Percentiles rank a stretch among this genome's conserved stretches.
These are phyloP conservation scores for Persicaria maculosa DNA, from an alignment of 148 eudicot species.

Conservation along the genomic window DNA sequence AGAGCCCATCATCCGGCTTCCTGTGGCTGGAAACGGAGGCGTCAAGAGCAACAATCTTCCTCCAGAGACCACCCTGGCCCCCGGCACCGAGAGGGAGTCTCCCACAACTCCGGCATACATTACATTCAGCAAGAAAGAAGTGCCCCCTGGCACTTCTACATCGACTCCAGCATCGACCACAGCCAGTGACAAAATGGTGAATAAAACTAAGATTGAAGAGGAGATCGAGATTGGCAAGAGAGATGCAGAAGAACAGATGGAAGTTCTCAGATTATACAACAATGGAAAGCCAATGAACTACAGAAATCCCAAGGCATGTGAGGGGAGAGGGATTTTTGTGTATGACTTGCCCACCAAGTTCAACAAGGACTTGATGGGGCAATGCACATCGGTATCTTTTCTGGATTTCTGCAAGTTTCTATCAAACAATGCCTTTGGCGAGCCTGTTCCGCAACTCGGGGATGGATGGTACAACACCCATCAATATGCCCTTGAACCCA, in stretches of 20 bases:
- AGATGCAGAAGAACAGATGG: slow-evolving; percentile 38
- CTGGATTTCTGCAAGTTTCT: slow-evolving; percentile 45
- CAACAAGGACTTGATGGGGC: slow-evolving; percentile 49
- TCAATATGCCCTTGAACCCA: slow-evolving; percentile 68
- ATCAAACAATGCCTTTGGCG: slow-evolving; percentile 50
- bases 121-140: not conserved
- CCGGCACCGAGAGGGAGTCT: not conserved
- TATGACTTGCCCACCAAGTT: slow-evolving; percentile 75
- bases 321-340: slow-evolving; percentile 60
- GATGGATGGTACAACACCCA: slow-evolving; percentile 70
- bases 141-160: not conserved
- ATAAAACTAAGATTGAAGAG: slow-evolving; percentile 18
- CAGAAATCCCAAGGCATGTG: slow-evolving; percentile 23
- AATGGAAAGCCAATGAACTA: slow-evolving; percentile 17
- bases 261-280: slow-evolving; percentile 40
- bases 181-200: not conserved
- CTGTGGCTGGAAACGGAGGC: not conserved
- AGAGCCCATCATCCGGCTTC: not conserved
- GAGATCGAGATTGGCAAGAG: slow-evolving; percentile 18
- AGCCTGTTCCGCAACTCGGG: slow-evolving; percentile 52
- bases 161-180: not conserved
- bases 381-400: slow-evolving; percentile 52
- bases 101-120: not conserved
- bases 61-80: not conserved
- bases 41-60: not conserved